phyloP scores from a whole-genome alignment of 163 green algal species.

The Botryococcus braunii region DNA sequence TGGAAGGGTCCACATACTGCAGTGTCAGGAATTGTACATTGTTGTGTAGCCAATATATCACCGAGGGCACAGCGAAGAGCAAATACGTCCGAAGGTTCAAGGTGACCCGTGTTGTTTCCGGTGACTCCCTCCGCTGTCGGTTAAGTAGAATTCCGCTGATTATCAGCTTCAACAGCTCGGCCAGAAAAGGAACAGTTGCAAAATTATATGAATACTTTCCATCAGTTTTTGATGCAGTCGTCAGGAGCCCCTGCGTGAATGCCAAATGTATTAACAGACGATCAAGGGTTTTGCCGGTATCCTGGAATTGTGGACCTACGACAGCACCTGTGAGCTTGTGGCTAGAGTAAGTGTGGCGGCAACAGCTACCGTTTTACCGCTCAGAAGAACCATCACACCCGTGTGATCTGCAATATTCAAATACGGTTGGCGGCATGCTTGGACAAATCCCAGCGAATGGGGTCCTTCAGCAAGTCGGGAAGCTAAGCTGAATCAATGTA shows the following conservation, averaged over 20 bases:
- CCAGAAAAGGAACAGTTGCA: conserved; percentile 56
- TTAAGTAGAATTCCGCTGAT: conserved; percentile 32
- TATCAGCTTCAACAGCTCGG: conserved; percentile 46
- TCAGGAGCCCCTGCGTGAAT: conserved; percentile 30
- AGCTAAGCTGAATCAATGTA: too few species aligned
- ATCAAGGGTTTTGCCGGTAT: not conserved
- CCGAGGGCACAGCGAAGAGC: conserved; percentile 49
- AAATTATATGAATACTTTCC: conserved; percentile 51
- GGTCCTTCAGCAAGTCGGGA: too few species aligned
- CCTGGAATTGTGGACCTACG: too few species aligned
- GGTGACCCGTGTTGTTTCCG: conserved; percentile 26
- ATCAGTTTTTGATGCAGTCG: conserved; percentile 32
- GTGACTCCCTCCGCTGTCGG: not conserved
- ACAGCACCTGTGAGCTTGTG: conserved; percentile 8
- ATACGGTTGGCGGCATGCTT: too few species aligned
- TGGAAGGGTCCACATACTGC: conserved; percentile 49
- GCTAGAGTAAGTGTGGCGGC: conserved; percentile 3
- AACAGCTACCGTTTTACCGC: conserved; percentile 4
- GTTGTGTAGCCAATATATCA: conserved; percentile 66
- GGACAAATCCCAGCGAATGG: too few species aligned
- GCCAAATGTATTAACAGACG: not conserved
- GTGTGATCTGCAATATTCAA: too few species aligned
- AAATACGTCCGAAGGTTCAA: conserved; percentile 10
- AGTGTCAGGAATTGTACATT: conserved; percentile 61
- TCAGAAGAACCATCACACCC: conserved; percentile 2